These are phyloP conservation scores for Gamarada debralockiae DNA, from an alignment of 495 filamentous ascomycete species.

Conservation along the genomic window DNA sequence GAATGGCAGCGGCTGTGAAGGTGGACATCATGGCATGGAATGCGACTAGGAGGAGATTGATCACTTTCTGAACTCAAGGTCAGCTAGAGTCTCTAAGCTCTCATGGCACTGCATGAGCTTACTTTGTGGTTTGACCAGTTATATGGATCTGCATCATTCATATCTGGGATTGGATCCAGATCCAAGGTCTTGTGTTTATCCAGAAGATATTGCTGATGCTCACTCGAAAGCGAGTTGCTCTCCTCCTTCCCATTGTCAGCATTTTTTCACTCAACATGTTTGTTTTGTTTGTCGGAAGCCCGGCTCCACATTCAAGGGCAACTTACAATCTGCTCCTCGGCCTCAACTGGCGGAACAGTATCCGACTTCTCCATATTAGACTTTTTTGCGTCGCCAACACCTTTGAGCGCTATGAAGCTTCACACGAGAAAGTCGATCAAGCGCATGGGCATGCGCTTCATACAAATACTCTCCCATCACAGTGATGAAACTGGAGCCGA, in stretches of 20 bases:
- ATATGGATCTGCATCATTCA: slow-evolving; percentile 47
- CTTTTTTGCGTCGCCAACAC: too few relatives aligned
- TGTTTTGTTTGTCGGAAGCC: too few relatives aligned
- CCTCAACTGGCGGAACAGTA: too few relatives aligned
- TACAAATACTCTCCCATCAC: too few relatives aligned
- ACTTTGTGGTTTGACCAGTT: slow-evolving; percentile 57
- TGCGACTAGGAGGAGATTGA: slow-evolving; percentile 48
- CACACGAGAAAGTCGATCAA: too few relatives aligned
- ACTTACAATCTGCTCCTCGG: too few relatives aligned
- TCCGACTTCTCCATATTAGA: too few relatives aligned
- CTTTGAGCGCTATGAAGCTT: too few relatives aligned
- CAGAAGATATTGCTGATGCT: slow-evolving; percentile 48
- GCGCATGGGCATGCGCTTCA: too few relatives aligned
- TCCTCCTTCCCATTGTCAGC: not conserved
- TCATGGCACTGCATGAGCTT: slow-evolving; percentile 5
- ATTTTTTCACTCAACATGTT: not conserved
- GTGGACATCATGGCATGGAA: slow-evolving; percentile 53
- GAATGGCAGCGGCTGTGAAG: slow-evolving; percentile 47
- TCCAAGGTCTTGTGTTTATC: slow-evolving; percentile 50
- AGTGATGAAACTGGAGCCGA: too few relatives aligned
- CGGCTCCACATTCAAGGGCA: too few relatives aligned
- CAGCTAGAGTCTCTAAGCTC: not conserved
- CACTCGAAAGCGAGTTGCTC: slow-evolving; percentile 18
- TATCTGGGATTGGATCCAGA: slow-evolving; percentile 50
- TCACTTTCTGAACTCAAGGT: too few relatives aligned